Evolutionary conservation across 495 filamentous ascomycete genomes (phyloP), one percentile per base, ranked within the genome.

Genomic region (Talaromyces wortmannii): DNA sequence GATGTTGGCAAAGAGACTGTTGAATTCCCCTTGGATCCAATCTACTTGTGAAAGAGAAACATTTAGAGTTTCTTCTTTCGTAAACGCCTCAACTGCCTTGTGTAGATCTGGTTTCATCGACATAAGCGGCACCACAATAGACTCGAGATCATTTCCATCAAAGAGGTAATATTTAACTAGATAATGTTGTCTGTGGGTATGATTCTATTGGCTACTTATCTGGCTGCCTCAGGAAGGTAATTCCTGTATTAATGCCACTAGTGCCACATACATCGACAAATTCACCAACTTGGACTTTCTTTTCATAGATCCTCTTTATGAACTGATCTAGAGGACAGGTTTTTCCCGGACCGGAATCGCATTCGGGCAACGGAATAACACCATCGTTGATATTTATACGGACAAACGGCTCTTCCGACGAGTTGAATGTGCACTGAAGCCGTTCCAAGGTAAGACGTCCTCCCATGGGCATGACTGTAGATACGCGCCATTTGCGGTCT

Each of bases 321-420:
- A 83, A 83, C 3, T 65, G 56, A 32, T 58, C 61, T 29, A 83
- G 59, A 31, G 75, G 66, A 67, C 82, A 85, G 51, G 78, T 82
- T 2, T 58, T 53, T 12, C 81, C 79, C 18, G 80, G 81, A 0
- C 82, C 82, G 32, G 64, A 65, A 7, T 63, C 59, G 57, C 82
- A 84, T 4, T 66, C 73, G 2, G 77, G 74, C 7, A 85, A 52
- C 12, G 75, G 70, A 18, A 81, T 71, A 51, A 82, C 77, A 45
- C 74, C 76, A 57, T 85, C 82, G 62, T 83, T 83, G 56, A 83
- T 74, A 50, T 81, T 83, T 45, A 83, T 59, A 16, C 82, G 72
- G n/a, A 85, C 61, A 46, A 70, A 83, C 6, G 59, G 31, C 3
- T 61, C 54, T 13, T 61, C 52, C 0, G 57, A 57, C 5, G 51